These are phyloP conservation scores for Mercurialis annua DNA, from an alignment of 345 rosid species.

Conservation along the genomic window DNA sequence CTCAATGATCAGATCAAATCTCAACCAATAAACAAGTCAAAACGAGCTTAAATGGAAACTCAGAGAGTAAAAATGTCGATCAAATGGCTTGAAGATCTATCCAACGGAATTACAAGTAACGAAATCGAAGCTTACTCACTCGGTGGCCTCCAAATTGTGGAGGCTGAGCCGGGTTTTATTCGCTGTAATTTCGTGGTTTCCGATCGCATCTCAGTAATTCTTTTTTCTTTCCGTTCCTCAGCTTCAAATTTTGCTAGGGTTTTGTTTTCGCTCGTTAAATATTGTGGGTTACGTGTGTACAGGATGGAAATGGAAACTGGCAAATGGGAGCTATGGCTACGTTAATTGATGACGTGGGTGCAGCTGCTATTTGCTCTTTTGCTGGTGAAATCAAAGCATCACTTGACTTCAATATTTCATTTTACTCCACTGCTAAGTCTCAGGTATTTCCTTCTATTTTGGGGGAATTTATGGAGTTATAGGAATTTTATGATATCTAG, in stretches of 20 bases:
- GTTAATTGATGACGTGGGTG: slow-evolving; percentile 47
- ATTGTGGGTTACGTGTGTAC: neutral
- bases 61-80: slow-evolving; percentile 4
- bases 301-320: slow-evolving; percentile 52
- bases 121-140: slow-evolving; percentile 16
- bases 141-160: slow-evolving; percentile 24
- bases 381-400: slow-evolving; percentile 33
- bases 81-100: slow-evolving; percentile 17
- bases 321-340: slow-evolving; percentile 52
- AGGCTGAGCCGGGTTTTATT: slow-evolving; percentile 27
- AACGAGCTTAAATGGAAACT: slow-evolving; percentile 24
- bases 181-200: slow-evolving; percentile 40
- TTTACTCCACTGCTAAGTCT: slow-evolving; percentile 43
- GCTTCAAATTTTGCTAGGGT: neutral
- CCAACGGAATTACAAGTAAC: slow-evolving; percentile 13
- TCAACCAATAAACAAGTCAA: neutral
- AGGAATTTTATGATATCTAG: neutral
- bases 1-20: neutral
- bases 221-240: neutral
- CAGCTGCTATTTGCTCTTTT: slow-evolving; percentile 34
- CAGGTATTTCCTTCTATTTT: slow-evolving; percentile 21
- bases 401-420: slow-evolving; percentile 48
- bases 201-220: slow-evolving; percentile 24
- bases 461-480: neutral
- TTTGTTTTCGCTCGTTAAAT: neutral